These are phyloP conservation scores for Mollisiaceae sp. DNA, from an alignment of 2,329 filamentous ascomycete genomes.

Conservation along the genomic window DNA sequence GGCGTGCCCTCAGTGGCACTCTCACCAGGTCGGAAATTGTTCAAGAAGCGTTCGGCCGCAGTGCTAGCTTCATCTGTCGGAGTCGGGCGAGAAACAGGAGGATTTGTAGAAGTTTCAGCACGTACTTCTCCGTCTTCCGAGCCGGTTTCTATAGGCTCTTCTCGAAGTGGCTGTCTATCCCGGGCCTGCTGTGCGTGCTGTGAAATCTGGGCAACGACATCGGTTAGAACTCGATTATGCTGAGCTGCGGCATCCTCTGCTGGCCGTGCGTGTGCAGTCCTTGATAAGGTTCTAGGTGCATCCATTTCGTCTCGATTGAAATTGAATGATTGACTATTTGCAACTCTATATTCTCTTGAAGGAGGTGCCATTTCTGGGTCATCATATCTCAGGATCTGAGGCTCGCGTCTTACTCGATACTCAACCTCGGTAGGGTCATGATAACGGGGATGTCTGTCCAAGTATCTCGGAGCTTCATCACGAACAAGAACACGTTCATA, in stretches of 20 bases:
- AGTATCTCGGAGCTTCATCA: slow-evolving; percentile 29
- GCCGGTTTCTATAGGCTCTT: slow-evolving; percentile 38
- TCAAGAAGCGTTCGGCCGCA: slow-evolving; percentile 47
- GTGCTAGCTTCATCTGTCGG: slow-evolving; percentile 40
- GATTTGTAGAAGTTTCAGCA: slow-evolving; percentile 27
- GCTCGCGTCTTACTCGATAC: slow-evolving; percentile 31
- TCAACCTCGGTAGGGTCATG: slow-evolving; percentile 30
- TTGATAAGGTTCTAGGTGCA: slow-evolving; percentile 6
- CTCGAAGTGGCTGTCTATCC: slow-evolving; percentile 28
- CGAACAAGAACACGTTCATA: slow-evolving; percentile 30
- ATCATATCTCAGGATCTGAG: slow-evolving; percentile 28
- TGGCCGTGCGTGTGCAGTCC: slow-evolving; percentile 16
- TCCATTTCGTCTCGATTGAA: slow-evolving; percentile 26
- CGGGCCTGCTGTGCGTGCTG: slow-evolving; percentile 37
- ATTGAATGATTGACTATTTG: slow-evolving; percentile 29
- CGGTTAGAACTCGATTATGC: slow-evolving; percentile 36
- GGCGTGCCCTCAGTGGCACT: slow-evolving; percentile 13
- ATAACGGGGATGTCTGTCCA: slow-evolving; percentile 30
- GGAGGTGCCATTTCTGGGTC: slow-evolving; percentile 20
- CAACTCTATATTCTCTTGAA: slow-evolving; percentile 23
- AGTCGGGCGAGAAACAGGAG: slow-evolving; percentile 15
- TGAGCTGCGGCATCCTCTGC: slow-evolving; percentile 30
- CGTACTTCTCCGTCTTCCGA: slow-evolving; percentile 47
- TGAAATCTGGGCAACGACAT: slow-evolving; percentile 39
- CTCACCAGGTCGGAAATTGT: slow-evolving; percentile 42